Base-by-base conservation (phyloP, 345 rosid genomes). In the Eucalyptus sideroxylon region DNA sequence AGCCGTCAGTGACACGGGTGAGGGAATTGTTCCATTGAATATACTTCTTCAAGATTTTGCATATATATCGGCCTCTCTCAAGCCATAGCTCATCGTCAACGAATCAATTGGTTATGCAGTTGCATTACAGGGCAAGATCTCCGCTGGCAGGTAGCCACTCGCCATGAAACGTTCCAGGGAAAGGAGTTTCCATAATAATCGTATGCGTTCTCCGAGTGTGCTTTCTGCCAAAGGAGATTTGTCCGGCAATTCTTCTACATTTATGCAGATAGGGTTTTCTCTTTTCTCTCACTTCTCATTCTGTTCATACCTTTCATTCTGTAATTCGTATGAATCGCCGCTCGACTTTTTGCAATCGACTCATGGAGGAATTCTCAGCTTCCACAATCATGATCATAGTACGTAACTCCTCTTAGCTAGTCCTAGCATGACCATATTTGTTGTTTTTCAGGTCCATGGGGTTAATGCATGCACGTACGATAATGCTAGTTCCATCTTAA, bases 191-290 rank as follows among this genome's bases (percentile, higher is more conserved):
- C 69, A 81, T 81, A 19, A 34, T 16, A 31, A 90, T 65, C 86
- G 44, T 19, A 69, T 34, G 81, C 81, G 42, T 31, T 69, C 42
- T n/a, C 0, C 5, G 81, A 69, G 42, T 69, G 81, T 65, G 86
- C 86, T 89, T 87, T 88, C 87, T 94, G 96, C 97, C 97, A 92
- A 94, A 87, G 88, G 90, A 86, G 90, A 89, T 89, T 89, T 89
- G 90, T 59, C 86, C 90, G 7, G 90, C 86, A 86, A 86, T 89
- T 89, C 88, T 11, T 55, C 88, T 72, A 37, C 86, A 87, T 23
- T 50, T 31, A 55, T 88, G 47, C 83, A 65, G 45, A 55, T 88
- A 50, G 69, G 3, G 34, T 42, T 45, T 44, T 65, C 40, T 31
- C 16, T 16, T 67, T 67, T 4, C 17, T 69, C 44, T 69, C 81